Conservation (phyloP, 129 eudicot species). For the Solidago caesia region DNA sequence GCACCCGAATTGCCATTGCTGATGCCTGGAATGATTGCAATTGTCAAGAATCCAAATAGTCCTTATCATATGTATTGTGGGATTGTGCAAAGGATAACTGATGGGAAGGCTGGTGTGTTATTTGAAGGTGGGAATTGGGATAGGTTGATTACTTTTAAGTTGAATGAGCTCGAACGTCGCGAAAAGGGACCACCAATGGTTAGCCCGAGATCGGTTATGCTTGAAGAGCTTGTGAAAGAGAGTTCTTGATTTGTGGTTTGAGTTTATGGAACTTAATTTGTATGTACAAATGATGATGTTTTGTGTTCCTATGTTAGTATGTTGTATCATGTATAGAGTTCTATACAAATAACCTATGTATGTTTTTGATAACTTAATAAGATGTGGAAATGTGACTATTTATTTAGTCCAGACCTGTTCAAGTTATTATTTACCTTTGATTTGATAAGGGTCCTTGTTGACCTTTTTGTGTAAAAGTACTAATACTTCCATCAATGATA, state of each 20-base stretch:
- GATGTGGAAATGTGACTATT: not conserved
- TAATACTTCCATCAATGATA: too few species aligned
- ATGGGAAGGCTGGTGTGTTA: constrained; percentile 92
- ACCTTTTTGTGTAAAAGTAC: too few species aligned
- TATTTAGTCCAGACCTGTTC: not conserved
- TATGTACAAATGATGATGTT: constrained; percentile 25
- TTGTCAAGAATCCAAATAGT: constrained; percentile 73
- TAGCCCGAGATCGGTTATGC: constrained; percentile 65
- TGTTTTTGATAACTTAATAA: not conserved
- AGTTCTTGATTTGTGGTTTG: constrained; percentile 21
- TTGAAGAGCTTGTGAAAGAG: constrained; percentile 46
- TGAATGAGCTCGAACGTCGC: constrained; percentile 78
- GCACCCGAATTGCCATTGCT: constrained; percentile 75
- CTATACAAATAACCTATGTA: not conserved
- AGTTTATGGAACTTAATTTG: constrained; percentile 11
- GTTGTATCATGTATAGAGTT: constrained; percentile 25
- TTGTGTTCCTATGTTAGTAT: constrained; percentile 11
- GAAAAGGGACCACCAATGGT: constrained; percentile 96
- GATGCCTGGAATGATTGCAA: constrained; percentile 94
- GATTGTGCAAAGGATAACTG: constrained; percentile 94
- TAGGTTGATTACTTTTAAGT: constrained; percentile 61
- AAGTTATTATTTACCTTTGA: too few species aligned
- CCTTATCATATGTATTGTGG: constrained; percentile 88
- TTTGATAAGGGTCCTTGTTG: too few species aligned
- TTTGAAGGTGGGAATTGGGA: constrained; percentile 99